Evolutionary conservation across 495 filamentous ascomycete species (phyloP), one percentile per base, ranked within the genome.

Genomic region (Annulohypoxylon moriforme): DNA sequence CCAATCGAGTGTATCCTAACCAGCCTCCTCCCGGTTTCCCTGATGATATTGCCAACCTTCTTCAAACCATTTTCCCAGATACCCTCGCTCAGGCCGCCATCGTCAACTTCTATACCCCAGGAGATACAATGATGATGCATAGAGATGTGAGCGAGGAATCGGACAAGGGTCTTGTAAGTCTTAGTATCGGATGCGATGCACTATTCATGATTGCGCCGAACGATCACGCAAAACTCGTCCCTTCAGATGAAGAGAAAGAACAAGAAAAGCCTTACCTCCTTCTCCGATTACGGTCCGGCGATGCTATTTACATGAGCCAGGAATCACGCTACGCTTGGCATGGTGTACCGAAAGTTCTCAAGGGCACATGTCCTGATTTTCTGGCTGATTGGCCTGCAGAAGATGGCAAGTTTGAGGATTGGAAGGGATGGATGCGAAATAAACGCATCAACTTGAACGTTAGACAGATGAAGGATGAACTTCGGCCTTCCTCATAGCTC

Each of bases 371-470:
- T 81, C 95, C 94, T 0, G 80, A 78, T 1, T 92, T 87, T 81
- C 76, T 98, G 58, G 82, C 84, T 64, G 81, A 90, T 49, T 98
- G 94, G 94, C 96, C 94, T 18, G 89, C 84, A 1, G 80, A 80
- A 36, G 79, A 77, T 3, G 78, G 79, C 3, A 75, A 78, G 52
- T 92, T 86, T 69, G 80, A 87, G 62, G 81, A 81, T 53, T 97
- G 92, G 91, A 90, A 84, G 75, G 91, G 89, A 3, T 98, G 94
- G 94, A 93, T 97, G 90, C 81, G 80, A 33, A 85, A 87, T 14
- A 97, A 97, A 81, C 84, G 95, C 72, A 87, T 98, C 60, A 97
- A 97, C 80, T 71, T 98, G 60, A 98, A 97, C 78, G 90, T 98
- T 11, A 86, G 94, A 70, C 96, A 98, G 80, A 96, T 97, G 91